Conservation (phyloP, 2,329 filamentous ascomycete genomes). For the Didymella lethalis region DNA sequence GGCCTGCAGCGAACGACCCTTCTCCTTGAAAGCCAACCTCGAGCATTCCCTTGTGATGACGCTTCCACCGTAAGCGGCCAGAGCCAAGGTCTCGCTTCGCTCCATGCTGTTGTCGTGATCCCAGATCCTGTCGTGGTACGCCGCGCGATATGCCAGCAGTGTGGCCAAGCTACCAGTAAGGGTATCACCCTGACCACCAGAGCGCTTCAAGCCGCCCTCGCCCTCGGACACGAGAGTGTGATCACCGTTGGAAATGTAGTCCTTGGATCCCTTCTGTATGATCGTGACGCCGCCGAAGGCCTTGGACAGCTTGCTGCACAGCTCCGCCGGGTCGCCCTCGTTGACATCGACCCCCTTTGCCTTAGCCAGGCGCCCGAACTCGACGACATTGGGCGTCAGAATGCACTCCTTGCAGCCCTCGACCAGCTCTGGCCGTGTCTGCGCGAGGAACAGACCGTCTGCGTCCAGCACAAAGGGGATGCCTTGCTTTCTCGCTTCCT, state of each 20-base stretch:
- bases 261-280: conserved; percentile 84
- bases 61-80: conserved; percentile 87
- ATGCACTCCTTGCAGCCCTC: conserved; percentile 84
- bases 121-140: conserved; percentile 87
- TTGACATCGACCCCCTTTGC: conserved; percentile 71
- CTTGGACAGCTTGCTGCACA: conserved; percentile 74
- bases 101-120: conserved; percentile 64
- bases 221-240: conserved; percentile 79
- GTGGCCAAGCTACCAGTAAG: conserved; percentile 90
- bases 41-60: conserved; percentile 91
- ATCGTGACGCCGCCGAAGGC: conserved; percentile 88
- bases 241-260: conserved; percentile 83
- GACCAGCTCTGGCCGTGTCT: conserved; percentile 77
- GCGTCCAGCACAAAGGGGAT: conserved; percentile 91
- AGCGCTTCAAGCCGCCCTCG: conserved; percentile 84
- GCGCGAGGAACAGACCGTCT: conserved; percentile 82
- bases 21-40: conserved; percentile 82
- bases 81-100: conserved; percentile 67
- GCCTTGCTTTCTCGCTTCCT: conserved; percentile 73
- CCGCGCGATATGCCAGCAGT: conserved; percentile 84
- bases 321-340: conserved; percentile 61
- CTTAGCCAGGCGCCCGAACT: conserved; percentile 84
- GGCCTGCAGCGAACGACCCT: conserved; percentile 87
- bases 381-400: conserved; percentile 92
- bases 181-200: conserved; percentile 94